Conservation (phyloP, 805 yeast species). For the Saccharomycopsis malanga region DNA sequence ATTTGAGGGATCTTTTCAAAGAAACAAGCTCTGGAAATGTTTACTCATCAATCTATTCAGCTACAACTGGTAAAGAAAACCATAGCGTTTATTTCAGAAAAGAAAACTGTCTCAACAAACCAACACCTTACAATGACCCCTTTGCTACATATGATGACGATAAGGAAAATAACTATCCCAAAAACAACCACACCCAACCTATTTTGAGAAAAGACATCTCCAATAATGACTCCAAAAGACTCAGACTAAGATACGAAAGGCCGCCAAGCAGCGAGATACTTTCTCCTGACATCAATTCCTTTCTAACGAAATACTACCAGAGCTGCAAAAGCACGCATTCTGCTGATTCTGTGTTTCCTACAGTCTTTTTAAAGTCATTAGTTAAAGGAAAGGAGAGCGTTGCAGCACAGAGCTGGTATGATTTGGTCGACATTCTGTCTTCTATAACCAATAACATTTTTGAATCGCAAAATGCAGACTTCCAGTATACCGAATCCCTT, state of each 20-base stretch:
- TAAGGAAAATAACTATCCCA: constrained; percentile 15
- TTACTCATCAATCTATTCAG: no score
- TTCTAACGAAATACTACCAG: neutral
- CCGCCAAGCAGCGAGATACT: no score
- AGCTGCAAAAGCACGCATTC: neutral
- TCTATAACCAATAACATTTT: neutral
- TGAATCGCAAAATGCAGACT: neutral
- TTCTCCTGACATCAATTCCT: neutral
- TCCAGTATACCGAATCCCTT: neutral
- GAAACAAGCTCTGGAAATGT: no score
- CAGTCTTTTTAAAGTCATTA: constrained; percentile 12
- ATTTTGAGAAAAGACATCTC: neutral
- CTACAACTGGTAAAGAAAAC: no score
- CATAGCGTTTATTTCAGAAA: neutral
- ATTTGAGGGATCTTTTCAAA: no score
- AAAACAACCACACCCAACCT: constrained; percentile 4
- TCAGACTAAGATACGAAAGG: constrained; percentile 7
- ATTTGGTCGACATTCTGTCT: constrained; percentile 11
- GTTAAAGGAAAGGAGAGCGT: neutral
- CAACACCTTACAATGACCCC: neutral
- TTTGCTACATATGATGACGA: constrained; percentile 9
- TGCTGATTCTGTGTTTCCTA: constrained; percentile 8
- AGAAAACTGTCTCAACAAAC: neutral
- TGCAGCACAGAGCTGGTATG: constrained; percentile 8
- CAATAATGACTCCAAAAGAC: neutral